Base-by-base conservation (phyloP, 2,329 filamentous ascomycete genomes). In the Kalaharituber pfeilii region DNA sequence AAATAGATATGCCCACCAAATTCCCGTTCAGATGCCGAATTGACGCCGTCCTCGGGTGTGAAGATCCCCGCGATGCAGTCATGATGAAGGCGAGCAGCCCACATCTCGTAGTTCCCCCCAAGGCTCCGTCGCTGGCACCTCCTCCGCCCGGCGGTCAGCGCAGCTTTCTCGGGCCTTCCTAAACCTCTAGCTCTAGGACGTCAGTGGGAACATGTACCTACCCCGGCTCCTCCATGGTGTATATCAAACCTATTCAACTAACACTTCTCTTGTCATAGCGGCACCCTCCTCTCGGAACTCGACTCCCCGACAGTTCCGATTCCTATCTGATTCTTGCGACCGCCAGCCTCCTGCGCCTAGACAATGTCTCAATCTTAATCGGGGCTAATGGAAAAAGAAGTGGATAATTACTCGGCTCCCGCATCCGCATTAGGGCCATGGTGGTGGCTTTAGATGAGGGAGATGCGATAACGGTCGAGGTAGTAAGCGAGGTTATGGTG, bases 1-100 rank as follows among this genome's bases (percentile, higher is more conserved):
- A n/a, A n/a, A n/a, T 18, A 79, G 91, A 98, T 72, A 94, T 98
- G 78, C 91, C 91, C 29, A 98, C 91, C 0, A 75, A 80, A 55
- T 73, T 98, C 27, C 89, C 91, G 2, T 69, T 74, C 1, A 80
- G 81, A 52, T 86, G 86, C 65, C 71, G 73, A 13, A 75, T 96
- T 52, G 87, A 84, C 51, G 82, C 80, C 63, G 81, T 94, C 57
- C 80, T 86, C 60, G 74, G 75, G 63, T 79, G 91, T 58, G 86
- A 91, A 72, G 84, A 89, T 65, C 79, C 82, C n/a, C 73, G 84
- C 64, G 85, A 91, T 68, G 69, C 69, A 2, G 69, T 82, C 13
- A 71, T 77, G 11, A 69, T 77, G 64, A 76, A 75, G 64, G 64
- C 72, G 69, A 65, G 75, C 62, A 62, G 76, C 68, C 52, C 75